Evolutionary conservation across 352 stramenopile species (phyloP), one percentile per base, ranked within the genome.

Genomic region (Globisporangium abappressorium): DNA sequence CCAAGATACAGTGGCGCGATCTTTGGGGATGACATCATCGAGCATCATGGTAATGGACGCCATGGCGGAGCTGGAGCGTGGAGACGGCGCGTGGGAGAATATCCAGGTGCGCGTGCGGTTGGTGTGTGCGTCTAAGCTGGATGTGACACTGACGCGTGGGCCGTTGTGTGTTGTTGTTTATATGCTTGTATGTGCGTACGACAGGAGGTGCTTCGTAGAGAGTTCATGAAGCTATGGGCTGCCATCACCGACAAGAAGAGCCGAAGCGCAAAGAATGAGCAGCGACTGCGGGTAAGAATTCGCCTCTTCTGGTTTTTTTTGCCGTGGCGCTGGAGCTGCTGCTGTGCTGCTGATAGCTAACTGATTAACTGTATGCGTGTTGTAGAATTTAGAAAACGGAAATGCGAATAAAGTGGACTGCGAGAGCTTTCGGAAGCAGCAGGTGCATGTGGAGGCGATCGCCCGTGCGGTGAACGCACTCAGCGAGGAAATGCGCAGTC

Each of bases 11-110:
- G 30, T 46, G 56, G 11, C 33, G 56, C 56, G 56, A 61, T 61
- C 56, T 47, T 61, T 47, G 28, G 30, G 9, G 14, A 24, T 28
- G 3, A 7, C 18, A 6, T 28, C 30, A 60, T 34, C 26, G 26
- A 47, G 9, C 7, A 36, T 14, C 20, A 53, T n/a, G 6, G 11
- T 28, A 26, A 53, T 34, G 49, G 30, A 49, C 20, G 76, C 82
- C 20, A 51, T 79, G 24, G 54, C 12, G 3, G 79, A 80, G 51
- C 72, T 90, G 20, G 70, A 77, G 69, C 75, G 66, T 14, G 82
- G 82, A 24, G 71, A 87, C 66, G 82, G 82, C 69, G 57, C 66
- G 28, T 91, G 80, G 82, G 82, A 91, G 59, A 91, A 89, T 64
- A 89, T 91, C 62, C 80, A 89, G 75, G 82, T 87, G 53, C 9